Conservation (phyloP, 345 rosid species). For the Hibiscus syriacus region DNA sequence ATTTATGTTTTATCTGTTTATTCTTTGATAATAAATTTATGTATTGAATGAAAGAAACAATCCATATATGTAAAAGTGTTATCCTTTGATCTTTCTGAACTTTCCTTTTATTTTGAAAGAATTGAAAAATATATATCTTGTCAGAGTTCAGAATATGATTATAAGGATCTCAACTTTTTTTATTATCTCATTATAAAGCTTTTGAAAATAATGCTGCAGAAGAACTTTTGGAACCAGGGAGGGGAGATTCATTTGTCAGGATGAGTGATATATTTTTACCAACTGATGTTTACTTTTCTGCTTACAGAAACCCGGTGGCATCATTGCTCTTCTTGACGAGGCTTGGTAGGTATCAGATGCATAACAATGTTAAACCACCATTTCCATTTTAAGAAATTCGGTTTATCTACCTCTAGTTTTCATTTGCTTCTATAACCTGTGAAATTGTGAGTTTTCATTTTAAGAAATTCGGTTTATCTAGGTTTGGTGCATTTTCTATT, state of each 20-base stretch:
- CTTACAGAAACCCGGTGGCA: conserved; percentile 96
- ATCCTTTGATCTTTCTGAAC: neutral
- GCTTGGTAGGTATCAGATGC: conserved; percentile 67
- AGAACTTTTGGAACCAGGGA: neutral
- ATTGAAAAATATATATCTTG: neutral
- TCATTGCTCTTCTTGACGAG: conserved; percentile 94
- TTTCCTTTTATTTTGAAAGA: neutral
- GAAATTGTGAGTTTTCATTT: too few relatives aligned
- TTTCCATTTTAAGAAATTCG: neutral
- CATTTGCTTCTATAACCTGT: neutral
- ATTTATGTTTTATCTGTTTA: neutral
- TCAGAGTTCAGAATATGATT: neutral
- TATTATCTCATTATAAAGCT: neutral
- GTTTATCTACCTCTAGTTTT: neutral
- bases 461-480: too few relatives aligned
- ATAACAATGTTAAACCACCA: neutral
- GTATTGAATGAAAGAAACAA: neutral
- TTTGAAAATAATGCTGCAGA: neutral
- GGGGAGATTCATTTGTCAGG: neutral
- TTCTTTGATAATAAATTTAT: neutral
- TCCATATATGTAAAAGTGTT: neutral
- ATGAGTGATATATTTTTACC: neutral
- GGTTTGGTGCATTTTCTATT: conserved; percentile 9
- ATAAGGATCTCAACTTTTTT: neutral
- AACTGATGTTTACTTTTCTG: conserved; percentile 22